These are phyloP conservation scores for Aspergillus calidoustus DNA, from an alignment of 2,329 filamentous ascomycete species.

Conservation along the genomic window DNA sequence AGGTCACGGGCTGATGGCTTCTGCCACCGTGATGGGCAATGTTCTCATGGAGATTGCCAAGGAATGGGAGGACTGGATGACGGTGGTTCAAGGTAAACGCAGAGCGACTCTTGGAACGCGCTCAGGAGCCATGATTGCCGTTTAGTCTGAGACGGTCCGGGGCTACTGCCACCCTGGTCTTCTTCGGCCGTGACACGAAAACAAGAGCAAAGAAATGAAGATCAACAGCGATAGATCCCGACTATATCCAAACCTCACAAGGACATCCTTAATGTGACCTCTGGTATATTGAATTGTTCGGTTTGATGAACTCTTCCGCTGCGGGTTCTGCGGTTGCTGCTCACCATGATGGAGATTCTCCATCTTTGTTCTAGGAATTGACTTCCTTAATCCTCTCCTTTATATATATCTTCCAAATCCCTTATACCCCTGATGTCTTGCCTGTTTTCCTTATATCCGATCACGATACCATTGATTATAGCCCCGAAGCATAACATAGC, in stretches of 20 bases:
- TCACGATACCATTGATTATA: conserved; percentile 28
- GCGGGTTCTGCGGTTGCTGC: conserved; percentile 25
- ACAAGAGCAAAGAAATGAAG: neutral
- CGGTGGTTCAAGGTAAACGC: conserved; percentile 55
- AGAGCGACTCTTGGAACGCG: conserved; percentile 35
- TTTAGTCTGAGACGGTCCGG: conserved; percentile 1
- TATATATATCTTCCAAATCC: conserved; percentile 14
- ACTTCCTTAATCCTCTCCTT: conserved; percentile 8
- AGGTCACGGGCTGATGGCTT: conserved; percentile 95
- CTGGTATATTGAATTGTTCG: neutral
- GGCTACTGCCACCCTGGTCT: neutral
- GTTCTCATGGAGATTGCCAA: conserved; percentile 93
- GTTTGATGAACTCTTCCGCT: conserved; percentile 18
- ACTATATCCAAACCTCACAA: neutral
- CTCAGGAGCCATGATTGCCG: conserved; percentile 23
- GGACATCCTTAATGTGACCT: neutral
- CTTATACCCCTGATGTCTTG: conserved; percentile 2
- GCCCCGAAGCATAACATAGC: conserved; percentile 27
- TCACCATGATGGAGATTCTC: neutral
- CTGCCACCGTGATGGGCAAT: conserved; percentile 86
- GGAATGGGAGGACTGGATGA: conserved; percentile 90
- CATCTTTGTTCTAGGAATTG: conserved; percentile 6
- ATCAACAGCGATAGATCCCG: neutral
- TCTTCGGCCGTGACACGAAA: neutral
- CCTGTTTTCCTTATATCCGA: conserved; percentile 15